Base-by-base conservation (phyloP, 257 asterid species). In the Buddleja alternifolia region DNA sequence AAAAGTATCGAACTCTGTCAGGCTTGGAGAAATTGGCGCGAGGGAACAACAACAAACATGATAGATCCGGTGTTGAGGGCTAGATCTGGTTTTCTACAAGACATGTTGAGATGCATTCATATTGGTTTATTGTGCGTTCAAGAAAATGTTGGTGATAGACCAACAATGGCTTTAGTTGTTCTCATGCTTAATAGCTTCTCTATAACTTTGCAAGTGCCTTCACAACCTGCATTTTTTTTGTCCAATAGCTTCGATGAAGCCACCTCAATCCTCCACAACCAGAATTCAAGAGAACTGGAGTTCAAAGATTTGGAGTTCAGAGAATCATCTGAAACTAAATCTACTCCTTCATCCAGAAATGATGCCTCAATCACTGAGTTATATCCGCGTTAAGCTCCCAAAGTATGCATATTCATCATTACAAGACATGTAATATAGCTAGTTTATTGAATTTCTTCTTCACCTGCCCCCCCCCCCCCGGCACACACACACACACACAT, bases 1-100 rank as follows among this genome's bases (percentile, higher is more conserved):
- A 23, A 3, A 2, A 53, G n/a, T n/a, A n/a, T 10, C 6, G 1
- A 19, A 21, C 39, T 16, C 25, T 19, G 9, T 4, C 53, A 37
- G 69, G 69, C 56, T 11, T 63, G 69, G 69, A 63, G 19, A 25
- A 24, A 48, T 63, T 63, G 69, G 69, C 57, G 69, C 25, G 58
- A 63, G 4, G 56, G 69, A 25, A n/a, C 57, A 9, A n/a, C 69
- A 1, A 15, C 11, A 16, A 32, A 46, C 17, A 39, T 63, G 41
- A 47, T 63, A 15, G 52, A 63, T 15, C 42, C 69, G 1, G 24
- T 25, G 9, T 11, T 63, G 44, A 63, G n/a, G 56, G 36, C 29
- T n/a, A 63, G 52, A 11, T 45, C 45, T 3, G 69, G 36, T 45
- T 44, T 24, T 2, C 48, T 10, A 16, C 46, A 8, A 12, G 66